These are phyloP conservation scores for Hypoxylon sp. DNA, from an alignment of 2,329 filamentous ascomycete genomes.

Conservation along the genomic window DNA sequence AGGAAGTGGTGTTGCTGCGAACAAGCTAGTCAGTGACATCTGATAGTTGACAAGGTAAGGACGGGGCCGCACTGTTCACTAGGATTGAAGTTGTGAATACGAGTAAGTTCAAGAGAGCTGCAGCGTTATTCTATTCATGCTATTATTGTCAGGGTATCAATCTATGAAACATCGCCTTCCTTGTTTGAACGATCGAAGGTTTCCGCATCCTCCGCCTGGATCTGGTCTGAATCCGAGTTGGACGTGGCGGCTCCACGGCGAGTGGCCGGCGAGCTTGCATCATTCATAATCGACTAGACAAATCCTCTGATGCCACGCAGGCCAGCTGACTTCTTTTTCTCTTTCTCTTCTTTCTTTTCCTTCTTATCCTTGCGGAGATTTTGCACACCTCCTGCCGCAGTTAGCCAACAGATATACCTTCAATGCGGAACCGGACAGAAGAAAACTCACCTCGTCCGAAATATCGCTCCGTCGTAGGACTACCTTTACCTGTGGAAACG, in stretches of 20 bases:
- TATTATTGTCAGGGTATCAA: slow-evolving; percentile 7
- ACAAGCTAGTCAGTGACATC: background rate
- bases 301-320: slow-evolving; percentile 57
- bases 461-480: slow-evolving; percentile 57
- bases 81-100: background rate
- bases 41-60: background rate
- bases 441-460: slow-evolving; percentile 60
- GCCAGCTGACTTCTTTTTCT: slow-evolving; percentile 56
- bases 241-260: background rate
- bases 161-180: slow-evolving; percentile 2
- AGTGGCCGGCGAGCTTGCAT: background rate
- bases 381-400: slow-evolving; percentile 59
- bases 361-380: slow-evolving; percentile 61
- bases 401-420: slow-evolving; percentile 60
- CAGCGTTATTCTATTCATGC: background rate
- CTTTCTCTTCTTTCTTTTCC: slow-evolving; percentile 63
- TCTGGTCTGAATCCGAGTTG: background rate
- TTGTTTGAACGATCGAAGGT: background rate
- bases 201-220: background rate
- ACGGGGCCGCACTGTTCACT: background rate
- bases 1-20: background rate
- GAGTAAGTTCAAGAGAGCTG: background rate
- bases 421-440: slow-evolving; percentile 55
- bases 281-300: slow-evolving; percentile 40
- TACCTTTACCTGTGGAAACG: slow-evolving; percentile 45